Evolutionary conservation across 2,329 filamentous ascomycete genomes (phyloP).

Genomic region (Fusarium stilboides): DNA sequence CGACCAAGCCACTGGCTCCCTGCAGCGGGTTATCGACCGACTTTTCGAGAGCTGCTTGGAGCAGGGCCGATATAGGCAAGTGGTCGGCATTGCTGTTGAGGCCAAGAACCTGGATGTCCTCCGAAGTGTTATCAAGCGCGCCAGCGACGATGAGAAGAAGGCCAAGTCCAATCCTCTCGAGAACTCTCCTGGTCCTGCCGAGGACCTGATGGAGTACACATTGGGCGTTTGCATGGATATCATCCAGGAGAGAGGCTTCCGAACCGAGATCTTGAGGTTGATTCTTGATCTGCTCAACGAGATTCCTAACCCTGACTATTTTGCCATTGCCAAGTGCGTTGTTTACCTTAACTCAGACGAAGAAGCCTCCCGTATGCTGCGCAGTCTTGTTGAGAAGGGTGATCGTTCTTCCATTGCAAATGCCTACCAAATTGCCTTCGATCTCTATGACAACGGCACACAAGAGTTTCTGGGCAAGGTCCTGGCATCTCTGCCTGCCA

Average conservation of each 20-base stretch:
- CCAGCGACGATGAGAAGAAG: conserved; percentile 87
- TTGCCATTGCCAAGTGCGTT: conserved; percentile 97
- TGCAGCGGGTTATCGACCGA: conserved; percentile 87
- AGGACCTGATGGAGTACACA: conserved; percentile 97
- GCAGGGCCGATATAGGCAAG: conserved; percentile 91
- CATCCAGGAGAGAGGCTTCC: conserved; percentile 91
- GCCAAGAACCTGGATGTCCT: conserved; percentile 92
- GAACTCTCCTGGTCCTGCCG: conserved; percentile 73
- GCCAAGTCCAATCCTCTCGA: conserved; percentile 70
- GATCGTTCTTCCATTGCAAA: conserved; percentile 85
- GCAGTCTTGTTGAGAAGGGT: conserved; percentile 83
- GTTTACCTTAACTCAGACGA: conserved; percentile 95
- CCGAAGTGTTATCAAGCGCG: conserved; percentile 87
- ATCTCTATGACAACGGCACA: conserved; percentile 98
- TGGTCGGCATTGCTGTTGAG: conserved; percentile 96
- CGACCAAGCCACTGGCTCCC: conserved; percentile 80
- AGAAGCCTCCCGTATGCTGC: conserved; percentile 89
- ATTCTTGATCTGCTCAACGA: conserved; percentile 97
- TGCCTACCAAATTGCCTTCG: conserved; percentile 98
- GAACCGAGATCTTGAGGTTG: conserved; percentile 86
- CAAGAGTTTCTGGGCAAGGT: conserved; percentile 97
- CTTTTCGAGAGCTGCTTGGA: conserved; percentile 92
- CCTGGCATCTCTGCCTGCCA: conserved; percentile 80
- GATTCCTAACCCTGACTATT: conserved; percentile 94
- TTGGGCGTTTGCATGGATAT: conserved; percentile 97